Evolutionary conservation across 371 early-diverging fungal species (phyloP).

Genomic region (Mortierella sp.): DNA sequence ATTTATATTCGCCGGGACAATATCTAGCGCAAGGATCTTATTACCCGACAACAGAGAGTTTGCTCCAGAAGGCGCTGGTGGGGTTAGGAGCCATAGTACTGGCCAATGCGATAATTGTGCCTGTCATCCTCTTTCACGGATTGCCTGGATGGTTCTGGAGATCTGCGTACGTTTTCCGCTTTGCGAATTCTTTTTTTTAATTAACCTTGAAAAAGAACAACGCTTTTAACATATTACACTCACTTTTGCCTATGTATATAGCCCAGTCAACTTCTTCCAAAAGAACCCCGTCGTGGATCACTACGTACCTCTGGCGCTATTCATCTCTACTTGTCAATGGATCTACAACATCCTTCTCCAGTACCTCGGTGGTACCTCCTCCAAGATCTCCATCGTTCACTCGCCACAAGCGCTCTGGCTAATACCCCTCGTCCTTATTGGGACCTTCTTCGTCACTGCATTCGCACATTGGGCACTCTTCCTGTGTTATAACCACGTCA

Average conservation of each 20-base stretch:
- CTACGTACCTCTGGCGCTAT: conserved; percentile 47
- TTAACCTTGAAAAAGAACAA: neutral
- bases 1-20: neutral
- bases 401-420: conserved; percentile 50
- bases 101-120: conserved; percentile 31
- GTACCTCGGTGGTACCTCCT: conserved; percentile 42
- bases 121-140: conserved; percentile 39
- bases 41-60: conserved; percentile 22
- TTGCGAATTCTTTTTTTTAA: neutral
- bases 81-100: conserved; percentile 33
- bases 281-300: conserved; percentile 54
- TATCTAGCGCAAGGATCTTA: conserved; percentile 30
- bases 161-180: conserved; percentile 41
- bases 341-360: conserved; percentile 51
- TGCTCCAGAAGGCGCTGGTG: conserved; percentile 33
- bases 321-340: conserved; percentile 54
- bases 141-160: conserved; percentile 53
- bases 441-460: conserved; percentile 50
- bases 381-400: conserved; percentile 26
- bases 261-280: conserved; percentile 54
- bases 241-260: neutral
- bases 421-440: conserved; percentile 45
- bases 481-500: conserved; percentile 50
- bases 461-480: conserved; percentile 53
- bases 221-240: neutral